A percentile compares a stretch with the other conserved stretches of the same genome.
Evolutionary conservation across 78 protist species (phyloP).

Genomic region (Dictyostelium purpureum): DNA sequence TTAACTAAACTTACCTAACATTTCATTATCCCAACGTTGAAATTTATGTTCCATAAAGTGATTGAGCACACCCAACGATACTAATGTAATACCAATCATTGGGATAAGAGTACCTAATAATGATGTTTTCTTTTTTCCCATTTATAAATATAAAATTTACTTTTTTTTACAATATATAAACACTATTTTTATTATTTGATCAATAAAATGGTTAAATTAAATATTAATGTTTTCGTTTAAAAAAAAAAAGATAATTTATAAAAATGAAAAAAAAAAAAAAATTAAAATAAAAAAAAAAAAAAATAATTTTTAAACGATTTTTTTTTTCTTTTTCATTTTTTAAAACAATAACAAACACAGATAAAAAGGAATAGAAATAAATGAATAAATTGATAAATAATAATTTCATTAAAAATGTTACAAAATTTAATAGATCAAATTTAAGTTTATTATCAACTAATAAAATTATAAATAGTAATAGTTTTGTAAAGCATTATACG

Average conservation of each 20-base stretch:
- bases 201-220: not conserved
- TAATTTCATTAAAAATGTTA: too few species aligned
- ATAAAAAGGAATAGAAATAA: not conserved
- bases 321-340: not conserved
- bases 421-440: too few species aligned
- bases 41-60: slow-evolving; percentile 72
- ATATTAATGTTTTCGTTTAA: not conserved
- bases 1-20: too few species aligned
- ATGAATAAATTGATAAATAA: not conserved
- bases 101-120: not conserved
- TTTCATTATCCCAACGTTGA: slow-evolving; percentile 48
- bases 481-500: too few species aligned
- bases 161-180: not conserved
- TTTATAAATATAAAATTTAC: not conserved
- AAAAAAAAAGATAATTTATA: not conserved
- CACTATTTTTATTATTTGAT: not conserved
- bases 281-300: slow-evolving; percentile 2
- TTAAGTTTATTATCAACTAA: too few species aligned
- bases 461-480: too few species aligned
- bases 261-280: not conserved
- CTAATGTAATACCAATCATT: slow-evolving; percentile 33
- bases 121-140: not conserved
- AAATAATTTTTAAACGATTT: not conserved
- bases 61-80: slow-evolving; percentile 19
- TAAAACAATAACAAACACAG: not conserved